phyloP scores from a whole-genome alignment of 75 land plant species.

The Azolla pinnata region DNA sequence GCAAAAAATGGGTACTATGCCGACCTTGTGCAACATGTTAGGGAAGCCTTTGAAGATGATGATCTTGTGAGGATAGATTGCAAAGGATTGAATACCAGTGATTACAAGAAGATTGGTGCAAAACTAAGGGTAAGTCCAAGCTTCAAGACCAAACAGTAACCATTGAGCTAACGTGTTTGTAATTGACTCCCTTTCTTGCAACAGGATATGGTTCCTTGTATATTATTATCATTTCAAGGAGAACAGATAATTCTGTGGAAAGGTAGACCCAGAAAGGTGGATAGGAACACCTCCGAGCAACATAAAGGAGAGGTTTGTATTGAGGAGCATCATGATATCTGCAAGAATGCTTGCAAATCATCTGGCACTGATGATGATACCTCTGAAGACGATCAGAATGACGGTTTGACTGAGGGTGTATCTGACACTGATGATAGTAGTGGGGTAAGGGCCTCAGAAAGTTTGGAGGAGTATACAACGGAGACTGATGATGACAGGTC shows the following conservation, averaged over 20 bases:
- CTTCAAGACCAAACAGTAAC: neutral
- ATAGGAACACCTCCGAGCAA: neutral
- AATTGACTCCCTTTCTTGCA: conserved; percentile 1
- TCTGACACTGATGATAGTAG: neutral
- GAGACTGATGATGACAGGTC: too few relatives aligned
- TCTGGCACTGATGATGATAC: neutral
- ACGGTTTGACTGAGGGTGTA: neutral
- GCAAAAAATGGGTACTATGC: conserved; percentile 45
- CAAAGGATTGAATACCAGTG: conserved; percentile 53
- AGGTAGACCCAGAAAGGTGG: conserved; percentile 41
- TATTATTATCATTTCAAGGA: conserved; percentile 61
- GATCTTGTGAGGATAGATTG: conserved; percentile 73
- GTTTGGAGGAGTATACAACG: too few relatives aligned
- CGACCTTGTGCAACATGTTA: conserved; percentile 49
- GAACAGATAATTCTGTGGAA: conserved; percentile 81
- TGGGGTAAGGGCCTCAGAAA: too few relatives aligned
- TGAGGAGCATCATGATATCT: neutral
- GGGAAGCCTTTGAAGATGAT: conserved; percentile 56
- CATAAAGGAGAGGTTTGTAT: neutral
- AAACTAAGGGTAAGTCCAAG: conserved; percentile 52
- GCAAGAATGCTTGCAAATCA: neutral
- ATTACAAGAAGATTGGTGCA: conserved; percentile 66
- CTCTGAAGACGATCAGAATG: neutral
- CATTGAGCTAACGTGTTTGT: neutral
- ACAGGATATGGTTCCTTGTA: conserved; percentile 78